Evolutionary conservation across 257 asterid genomes (phyloP), one percentile per base, ranked within the genome.

Genomic region (Penstemon eatonii): DNA sequence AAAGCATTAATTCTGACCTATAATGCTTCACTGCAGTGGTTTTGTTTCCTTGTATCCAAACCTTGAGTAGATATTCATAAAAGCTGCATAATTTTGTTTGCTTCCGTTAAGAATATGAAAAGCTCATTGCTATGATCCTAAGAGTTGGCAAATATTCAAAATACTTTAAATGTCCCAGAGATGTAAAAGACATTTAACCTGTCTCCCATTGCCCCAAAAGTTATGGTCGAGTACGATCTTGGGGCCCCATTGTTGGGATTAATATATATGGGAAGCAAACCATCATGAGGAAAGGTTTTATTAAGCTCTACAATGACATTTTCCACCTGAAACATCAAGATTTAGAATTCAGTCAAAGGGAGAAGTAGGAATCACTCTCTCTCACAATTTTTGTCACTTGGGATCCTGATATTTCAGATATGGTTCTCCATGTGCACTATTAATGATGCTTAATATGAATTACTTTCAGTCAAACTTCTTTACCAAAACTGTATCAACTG

Each of bases 161-260:
- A 59, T 58, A 59, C 50, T 33, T 7, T 51, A 71, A 13, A 47
- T n/a, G 37, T 44, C 51, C 37, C 66, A 65, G 43, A 54, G 36
- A 66, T 37, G 72, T 61, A 72, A 65, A 55, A 73, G 69, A 67
- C 45, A 49, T 37, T 59, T 70, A 25, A 94, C 99, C 99, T 94
- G 93, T 94, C 99, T 44, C 99, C 99, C 99, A 94, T 91, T 74
- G 99, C 99, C 66, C 99, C 99, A 82, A 94, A 94, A 54, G 99
- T 94, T 56, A 94, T 87, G 76, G 99, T 80, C 58, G 99, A 86
- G 78, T 89, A 82, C 3, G 97, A 81, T 72, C 82, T 81, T 58
- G 87, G 71, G 69, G 93, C 96, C 60, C 74, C 83, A 50, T 85
- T 25, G 33, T 25, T 82, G 13, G 97, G 96, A 79, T 87, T 84